Evolutionary conservation across 257 asterid genomes (phyloP).

Genomic region (Solanum pennellii): DNA sequence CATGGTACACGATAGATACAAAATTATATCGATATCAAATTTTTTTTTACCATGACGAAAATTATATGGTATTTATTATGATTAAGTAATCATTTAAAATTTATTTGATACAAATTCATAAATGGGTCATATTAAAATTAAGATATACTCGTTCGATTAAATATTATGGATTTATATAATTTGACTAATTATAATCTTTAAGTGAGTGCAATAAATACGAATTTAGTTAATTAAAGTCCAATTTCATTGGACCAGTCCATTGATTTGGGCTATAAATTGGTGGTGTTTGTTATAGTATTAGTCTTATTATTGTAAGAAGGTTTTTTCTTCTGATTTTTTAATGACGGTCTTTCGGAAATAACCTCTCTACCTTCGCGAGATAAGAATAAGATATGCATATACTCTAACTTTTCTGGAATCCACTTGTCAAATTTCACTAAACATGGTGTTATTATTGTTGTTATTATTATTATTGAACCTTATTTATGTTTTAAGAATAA

Average conservation of each 20-base stretch:
- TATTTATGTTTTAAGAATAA: no score
- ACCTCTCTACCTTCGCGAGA: no score
- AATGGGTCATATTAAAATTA: no score
- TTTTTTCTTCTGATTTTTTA: not conserved
- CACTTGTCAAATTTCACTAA: no score
- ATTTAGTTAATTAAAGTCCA: not conserved
- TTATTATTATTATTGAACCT: no score
- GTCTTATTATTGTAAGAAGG: not conserved
- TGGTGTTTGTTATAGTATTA: not conserved
- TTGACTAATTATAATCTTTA: not conserved
- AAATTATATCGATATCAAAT: not conserved
- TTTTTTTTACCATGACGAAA: not conserved
- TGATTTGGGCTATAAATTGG: no score
- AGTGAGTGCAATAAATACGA: not conserved
- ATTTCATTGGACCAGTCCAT: not conserved
- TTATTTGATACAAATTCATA: not conserved
- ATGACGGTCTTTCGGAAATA: no score
- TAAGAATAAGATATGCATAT: not conserved
- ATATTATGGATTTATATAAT: no score
- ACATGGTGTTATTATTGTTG: no score
- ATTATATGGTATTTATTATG: not conserved
- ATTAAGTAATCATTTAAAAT: no score
- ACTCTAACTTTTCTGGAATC: accelerated
- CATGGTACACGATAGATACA: not conserved
- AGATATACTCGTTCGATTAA: no score